Conservation (phyloP, 192 early-diverging fungal genomes). For the Dimargaris xerosporica region DNA sequence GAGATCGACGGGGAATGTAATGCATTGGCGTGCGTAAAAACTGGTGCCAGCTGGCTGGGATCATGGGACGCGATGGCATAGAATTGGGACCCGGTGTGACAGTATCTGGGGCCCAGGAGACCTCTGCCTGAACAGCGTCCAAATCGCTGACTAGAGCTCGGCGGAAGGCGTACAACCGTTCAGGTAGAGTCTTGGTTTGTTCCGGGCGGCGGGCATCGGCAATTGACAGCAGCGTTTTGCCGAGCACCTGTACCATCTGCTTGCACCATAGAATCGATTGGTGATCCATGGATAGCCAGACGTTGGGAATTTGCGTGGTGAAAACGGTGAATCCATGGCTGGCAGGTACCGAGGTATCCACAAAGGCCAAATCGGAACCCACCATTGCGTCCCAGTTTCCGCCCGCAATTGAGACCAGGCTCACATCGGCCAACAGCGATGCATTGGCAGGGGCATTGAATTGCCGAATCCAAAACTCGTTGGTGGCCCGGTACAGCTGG, state of each 20-base stretch:
- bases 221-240: conserved; percentile 33
- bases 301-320: conserved; percentile 58
- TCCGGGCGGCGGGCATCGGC: conserved; percentile 39
- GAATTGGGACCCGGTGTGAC: neutral
- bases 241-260: conserved; percentile 61
- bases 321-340: conserved; percentile 62
- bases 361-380: conserved; percentile 56
- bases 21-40: too few relatives aligned
- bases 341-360: conserved; percentile 42
- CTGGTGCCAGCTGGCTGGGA: too few relatives aligned
- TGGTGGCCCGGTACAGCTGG: conserved; percentile 46
- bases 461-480: conserved; percentile 48
- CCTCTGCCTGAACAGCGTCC: neutral
- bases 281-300: conserved; percentile 84
- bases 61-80: too few relatives aligned
- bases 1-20: too few relatives aligned
- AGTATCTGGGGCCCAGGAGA: neutral
- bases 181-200: conserved; percentile 38
- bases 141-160: conserved; percentile 35
- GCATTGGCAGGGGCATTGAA: conserved; percentile 18
- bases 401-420: conserved; percentile 76
- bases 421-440: conserved; percentile 37
- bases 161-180: conserved; percentile 51
- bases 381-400: conserved; percentile 78
- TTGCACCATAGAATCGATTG: conserved; percentile 83